phyloP scores from a whole-genome alignment of 805 yeast genomes.

The Candida ulmi region DNA sequence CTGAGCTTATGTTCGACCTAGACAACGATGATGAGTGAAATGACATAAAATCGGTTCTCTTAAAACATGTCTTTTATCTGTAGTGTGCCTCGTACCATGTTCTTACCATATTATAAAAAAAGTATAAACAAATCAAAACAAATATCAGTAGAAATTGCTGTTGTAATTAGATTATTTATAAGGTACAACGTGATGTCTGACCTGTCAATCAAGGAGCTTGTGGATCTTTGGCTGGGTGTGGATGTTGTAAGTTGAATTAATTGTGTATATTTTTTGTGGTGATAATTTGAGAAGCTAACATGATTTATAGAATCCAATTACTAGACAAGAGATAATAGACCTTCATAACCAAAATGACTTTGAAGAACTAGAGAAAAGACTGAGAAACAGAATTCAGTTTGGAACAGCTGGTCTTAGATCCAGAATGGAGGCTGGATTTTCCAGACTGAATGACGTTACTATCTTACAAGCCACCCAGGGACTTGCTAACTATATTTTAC shows the following conservation, averaged over 20 bases:
- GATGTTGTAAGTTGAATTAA: conserved; percentile 20
- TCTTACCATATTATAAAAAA: not conserved
- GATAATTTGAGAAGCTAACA: too few species aligned
- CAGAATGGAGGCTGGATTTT: conserved; percentile 85
- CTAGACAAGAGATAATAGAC: conserved; percentile 49
- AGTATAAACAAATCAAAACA: too few species aligned
- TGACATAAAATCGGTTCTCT: not conserved
- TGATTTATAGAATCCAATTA: conserved; percentile 26
- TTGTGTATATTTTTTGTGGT: too few species aligned
- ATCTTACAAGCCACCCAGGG: conserved; percentile 90
- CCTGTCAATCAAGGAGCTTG: conserved; percentile 18
- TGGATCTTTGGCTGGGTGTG: conserved; percentile 32
- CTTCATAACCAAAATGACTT: conserved; percentile 35
- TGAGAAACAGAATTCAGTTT: conserved; percentile 62
- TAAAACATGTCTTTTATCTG: too few species aligned
- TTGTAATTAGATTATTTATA: too few species aligned
- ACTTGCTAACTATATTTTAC: conserved; percentile 44
- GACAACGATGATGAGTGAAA: conserved; percentile 13
- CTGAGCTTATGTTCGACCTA: conserved; percentile 25
- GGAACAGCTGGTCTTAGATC: conserved; percentile 95
- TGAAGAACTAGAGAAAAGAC: conserved; percentile 43
- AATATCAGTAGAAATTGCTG: too few species aligned
- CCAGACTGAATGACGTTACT: conserved; percentile 83
- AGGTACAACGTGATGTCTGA: too few species aligned
- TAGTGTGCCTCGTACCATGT: too few species aligned